Percentiles rank a stretch among this genome's conserved stretches.
Evolutionary conservation across 805 yeast genomes (phyloP).

Genomic region (Limtongia smithiae): DNA sequence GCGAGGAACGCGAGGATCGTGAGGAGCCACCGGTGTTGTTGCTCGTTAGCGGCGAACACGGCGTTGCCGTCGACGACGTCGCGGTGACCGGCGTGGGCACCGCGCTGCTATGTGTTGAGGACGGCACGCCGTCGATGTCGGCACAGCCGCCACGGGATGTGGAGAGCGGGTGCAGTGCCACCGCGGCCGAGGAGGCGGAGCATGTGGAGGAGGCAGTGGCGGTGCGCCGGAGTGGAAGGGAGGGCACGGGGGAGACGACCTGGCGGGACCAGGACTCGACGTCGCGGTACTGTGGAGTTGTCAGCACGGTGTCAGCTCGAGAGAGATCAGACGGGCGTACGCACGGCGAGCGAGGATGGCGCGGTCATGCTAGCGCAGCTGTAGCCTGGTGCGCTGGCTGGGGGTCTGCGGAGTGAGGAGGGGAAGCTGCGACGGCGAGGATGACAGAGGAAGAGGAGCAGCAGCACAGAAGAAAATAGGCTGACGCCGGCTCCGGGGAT

Average conservation of each 20-base stretch:
- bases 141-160: no score
- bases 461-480: no score
- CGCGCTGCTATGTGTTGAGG: no score
- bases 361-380: not conserved
- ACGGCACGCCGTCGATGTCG: no score
- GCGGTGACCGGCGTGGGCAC: no score
- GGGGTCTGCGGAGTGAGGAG: not conserved
- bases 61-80: no score
- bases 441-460: not conserved
- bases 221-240: constrained; percentile 6
- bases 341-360: constrained; percentile 10
- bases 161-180: no score
- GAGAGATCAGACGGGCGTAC: not conserved
- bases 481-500: no score
- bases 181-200: constrained; percentile 8
- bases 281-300: constrained; percentile 15
- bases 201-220: constrained; percentile 3
- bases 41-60: no score
- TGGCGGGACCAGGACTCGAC: constrained; percentile 26
- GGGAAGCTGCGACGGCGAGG: not conserved
- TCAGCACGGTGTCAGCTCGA: not conserved
- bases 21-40: no score
- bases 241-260: constrained; percentile 14
- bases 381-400: not conserved
- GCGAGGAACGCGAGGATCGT: no score